phyloP scores from a whole-genome alignment of 2,329 filamentous ascomycete species.

The Rhynchosporium agropyri region DNA sequence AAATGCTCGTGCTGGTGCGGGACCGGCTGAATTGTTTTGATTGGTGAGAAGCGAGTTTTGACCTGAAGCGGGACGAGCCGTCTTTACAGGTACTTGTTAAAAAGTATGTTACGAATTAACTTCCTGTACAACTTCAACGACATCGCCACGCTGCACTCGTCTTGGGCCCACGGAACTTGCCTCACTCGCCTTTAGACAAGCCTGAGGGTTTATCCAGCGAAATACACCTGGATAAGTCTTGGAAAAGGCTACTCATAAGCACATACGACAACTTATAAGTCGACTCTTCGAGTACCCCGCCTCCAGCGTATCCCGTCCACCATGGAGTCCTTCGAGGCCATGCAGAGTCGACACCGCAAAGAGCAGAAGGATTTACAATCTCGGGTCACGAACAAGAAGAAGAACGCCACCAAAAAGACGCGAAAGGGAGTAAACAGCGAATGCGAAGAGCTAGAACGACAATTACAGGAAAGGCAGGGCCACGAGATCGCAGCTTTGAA shows the following conservation, averaged over 20 bases:
- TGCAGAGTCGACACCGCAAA: constrained; percentile 80
- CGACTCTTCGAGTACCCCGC: constrained; percentile 8
- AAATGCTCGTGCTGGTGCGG: not conserved
- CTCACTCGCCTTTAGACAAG: not conserved
- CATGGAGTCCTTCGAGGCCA: constrained; percentile 68
- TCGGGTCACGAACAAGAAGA: constrained; percentile 92
- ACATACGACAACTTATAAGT: not conserved
- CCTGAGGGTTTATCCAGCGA: too few relatives aligned
- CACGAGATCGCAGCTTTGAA: constrained; percentile 51
- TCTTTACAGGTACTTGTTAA: constrained; percentile 3
- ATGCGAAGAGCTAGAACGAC: constrained; percentile 70
- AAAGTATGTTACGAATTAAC: not conserved
- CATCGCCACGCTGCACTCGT: not conserved
- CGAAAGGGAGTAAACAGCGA: constrained; percentile 75
- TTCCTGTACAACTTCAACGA: not conserved
- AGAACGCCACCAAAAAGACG: constrained; percentile 88
- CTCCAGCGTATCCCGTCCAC: constrained; percentile 6
- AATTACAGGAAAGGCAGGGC: constrained; percentile 67
- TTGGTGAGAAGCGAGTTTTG: not conserved
- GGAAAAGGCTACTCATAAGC: not conserved
- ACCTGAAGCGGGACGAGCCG: constrained; percentile 6
- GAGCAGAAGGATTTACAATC: constrained; percentile 86
- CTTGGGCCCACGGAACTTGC: not conserved
- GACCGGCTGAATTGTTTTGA: not conserved
- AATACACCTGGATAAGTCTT: too few relatives aligned